Evolutionary conservation across 768 basidiomycete genomes (phyloP).

Genomic region (Mrakia hoshinonis): DNA sequence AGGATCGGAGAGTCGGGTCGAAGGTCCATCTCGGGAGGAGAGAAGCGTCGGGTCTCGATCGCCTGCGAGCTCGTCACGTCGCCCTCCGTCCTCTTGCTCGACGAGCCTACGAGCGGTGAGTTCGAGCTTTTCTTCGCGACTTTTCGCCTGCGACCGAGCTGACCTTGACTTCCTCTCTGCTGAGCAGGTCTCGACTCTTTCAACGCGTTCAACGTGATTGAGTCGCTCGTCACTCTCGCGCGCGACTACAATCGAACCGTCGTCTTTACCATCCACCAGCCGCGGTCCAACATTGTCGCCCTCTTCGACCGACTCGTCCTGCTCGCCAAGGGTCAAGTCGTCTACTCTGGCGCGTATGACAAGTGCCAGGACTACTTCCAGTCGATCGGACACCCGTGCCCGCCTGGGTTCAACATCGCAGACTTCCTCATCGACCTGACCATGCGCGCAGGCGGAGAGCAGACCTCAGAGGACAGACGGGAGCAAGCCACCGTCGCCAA

Average conservation of each 20-base stretch:
- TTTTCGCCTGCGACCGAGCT: slow-evolving; percentile 2
- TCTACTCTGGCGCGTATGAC: slow-evolving; percentile 70
- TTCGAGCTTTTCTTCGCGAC: slow-evolving; percentile 20
- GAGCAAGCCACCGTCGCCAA: slow-evolving; percentile 44
- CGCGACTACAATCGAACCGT: slow-evolving; percentile 86
- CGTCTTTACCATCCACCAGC: slow-evolving; percentile 96
- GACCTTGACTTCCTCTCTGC: slow-evolving; percentile 5
- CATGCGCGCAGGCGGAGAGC: slow-evolving; percentile 47
- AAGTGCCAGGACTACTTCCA: slow-evolving; percentile 75
- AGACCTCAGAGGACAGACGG: slow-evolving; percentile 31
- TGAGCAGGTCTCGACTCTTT: slow-evolving; percentile 75
- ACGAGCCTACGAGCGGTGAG: slow-evolving; percentile 91
- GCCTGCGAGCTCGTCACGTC: slow-evolving; percentile 97
- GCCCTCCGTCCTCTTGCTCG: slow-evolving; percentile 89
- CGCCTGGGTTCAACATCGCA: slow-evolving; percentile 90
- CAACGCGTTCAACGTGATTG: slow-evolving; percentile 91
- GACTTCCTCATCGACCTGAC: slow-evolving; percentile 84
- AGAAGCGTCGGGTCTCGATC: slow-evolving; percentile 92
- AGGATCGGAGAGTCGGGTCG: slow-evolving; percentile 83
- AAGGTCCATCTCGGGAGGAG: slow-evolving; percentile 90
- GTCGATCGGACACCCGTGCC: slow-evolving; percentile 71
- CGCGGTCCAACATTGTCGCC: slow-evolving; percentile 91
- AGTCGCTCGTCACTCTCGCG: slow-evolving; percentile 74
- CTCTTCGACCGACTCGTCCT: slow-evolving; percentile 87
- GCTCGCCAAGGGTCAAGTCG: slow-evolving; percentile 69